Evolutionary conservation across 2,329 filamentous ascomycete genomes (phyloP).

Genomic region (Colletotrichum melonis): DNA sequence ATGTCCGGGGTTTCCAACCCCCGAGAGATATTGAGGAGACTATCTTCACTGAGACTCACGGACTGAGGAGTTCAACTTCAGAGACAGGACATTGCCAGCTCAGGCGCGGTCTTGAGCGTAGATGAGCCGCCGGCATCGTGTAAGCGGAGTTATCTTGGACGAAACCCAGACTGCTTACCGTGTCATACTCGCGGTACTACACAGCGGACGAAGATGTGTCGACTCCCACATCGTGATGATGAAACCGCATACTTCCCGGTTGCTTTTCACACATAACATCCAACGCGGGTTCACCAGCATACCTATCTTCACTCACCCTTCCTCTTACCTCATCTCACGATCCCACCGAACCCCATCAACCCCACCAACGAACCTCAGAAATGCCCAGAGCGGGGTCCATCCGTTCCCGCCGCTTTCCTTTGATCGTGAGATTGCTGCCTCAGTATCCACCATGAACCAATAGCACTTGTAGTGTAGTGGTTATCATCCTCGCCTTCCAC

Average conservation of each 20-base stretch:
- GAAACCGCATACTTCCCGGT: not conserved
- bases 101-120: not conserved
- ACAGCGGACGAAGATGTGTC: not conserved
- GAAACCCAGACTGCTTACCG: not conserved
- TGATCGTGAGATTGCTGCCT: not conserved
- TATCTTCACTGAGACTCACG: not conserved
- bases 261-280: not conserved
- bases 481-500: not conserved
- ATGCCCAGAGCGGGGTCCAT: not conserved
- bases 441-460: not conserved
- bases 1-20: not conserved
- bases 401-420: not conserved
- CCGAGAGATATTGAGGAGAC: not conserved
- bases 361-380: not conserved
- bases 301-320: too few relatives aligned
- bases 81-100: too few relatives aligned
- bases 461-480: not conserved
- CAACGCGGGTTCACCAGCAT: not conserved
- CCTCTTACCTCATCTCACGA: not conserved
- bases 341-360: not conserved
- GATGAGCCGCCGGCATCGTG: not conserved
- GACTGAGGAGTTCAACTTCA: not conserved
- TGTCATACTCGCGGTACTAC: too few relatives aligned
- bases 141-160: not conserved
- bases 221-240: not conserved